phyloP scores from a whole-genome alignment of 1,284 basidiomycete genomes.

The Trichosporon asahii region DNA sequence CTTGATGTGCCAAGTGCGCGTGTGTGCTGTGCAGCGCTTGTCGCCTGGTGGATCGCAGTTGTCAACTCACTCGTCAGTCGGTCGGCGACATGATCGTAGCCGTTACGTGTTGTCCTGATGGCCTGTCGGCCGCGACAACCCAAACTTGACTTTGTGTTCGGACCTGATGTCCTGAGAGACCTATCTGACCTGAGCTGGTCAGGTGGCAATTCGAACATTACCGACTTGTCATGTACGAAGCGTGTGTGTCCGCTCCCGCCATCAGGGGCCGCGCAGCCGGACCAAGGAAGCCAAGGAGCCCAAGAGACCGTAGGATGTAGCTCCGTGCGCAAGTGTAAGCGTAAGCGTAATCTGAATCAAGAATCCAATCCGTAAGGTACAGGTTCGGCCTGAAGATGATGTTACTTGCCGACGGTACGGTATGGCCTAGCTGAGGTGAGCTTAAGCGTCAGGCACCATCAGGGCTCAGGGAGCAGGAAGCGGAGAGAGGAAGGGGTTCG shows the following conservation, averaged over 20 bases:
- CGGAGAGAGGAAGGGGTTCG: neutral
- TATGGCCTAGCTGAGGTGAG: conserved; percentile 2
- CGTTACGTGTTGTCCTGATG: neutral
- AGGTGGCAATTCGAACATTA: conserved; percentile 2
- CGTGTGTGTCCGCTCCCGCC: conserved; percentile 20
- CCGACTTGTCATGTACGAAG: conserved; percentile 9
- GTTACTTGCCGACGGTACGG: conserved; percentile 7
- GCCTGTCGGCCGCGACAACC: conserved; percentile 11
- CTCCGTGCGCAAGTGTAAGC: conserved; percentile 4
- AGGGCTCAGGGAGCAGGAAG: neutral
- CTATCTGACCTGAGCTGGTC: neutral
- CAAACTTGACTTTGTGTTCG: conserved; percentile 7
- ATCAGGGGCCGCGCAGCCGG: conserved; percentile 21
- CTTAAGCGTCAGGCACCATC: neutral
- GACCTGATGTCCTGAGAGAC: neutral
- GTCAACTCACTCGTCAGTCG: conserved; percentile 1
- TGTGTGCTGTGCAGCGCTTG: neutral
- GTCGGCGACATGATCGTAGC: conserved; percentile 6
- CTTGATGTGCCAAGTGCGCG: neutral
- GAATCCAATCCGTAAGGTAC: conserved; percentile 6
- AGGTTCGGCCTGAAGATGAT: neutral
- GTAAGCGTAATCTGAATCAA: conserved; percentile 11
- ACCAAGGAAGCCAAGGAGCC: conserved; percentile 2
- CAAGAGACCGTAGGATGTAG: conserved; percentile 4
- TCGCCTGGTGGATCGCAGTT: conserved; percentile 8